phyloP scores from a whole-genome alignment of 2,329 filamentous ascomycete genomes.

The Myriosclerotinia curreyana region DNA sequence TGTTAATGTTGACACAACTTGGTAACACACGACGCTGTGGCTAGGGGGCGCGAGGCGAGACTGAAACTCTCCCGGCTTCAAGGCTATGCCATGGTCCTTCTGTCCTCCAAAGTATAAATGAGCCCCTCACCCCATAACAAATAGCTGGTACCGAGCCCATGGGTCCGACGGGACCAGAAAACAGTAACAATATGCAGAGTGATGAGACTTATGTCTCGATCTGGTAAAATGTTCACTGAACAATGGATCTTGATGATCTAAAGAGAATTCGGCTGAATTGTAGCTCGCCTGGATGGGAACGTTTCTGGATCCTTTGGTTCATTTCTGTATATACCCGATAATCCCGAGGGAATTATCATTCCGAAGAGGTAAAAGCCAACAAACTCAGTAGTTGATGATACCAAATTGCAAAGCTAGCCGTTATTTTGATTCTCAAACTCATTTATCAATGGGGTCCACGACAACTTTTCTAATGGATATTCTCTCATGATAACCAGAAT shows the following conservation, averaged over 20 bases:
- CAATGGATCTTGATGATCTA: conserved; percentile 9
- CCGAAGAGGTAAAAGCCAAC: not conserved
- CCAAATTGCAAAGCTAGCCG: not conserved
- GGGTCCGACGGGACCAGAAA: not conserved
- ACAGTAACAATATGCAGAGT: not conserved
- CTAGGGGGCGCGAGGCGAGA: conserved; percentile 16
- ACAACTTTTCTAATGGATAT: conserved; percentile 8
- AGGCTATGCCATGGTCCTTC: conserved; percentile 5
- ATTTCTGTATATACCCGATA: conserved; percentile 17
- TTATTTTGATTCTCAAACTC: conserved; percentile 2
- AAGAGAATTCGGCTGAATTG: conserved; percentile 15
- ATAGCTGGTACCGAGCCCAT: not conserved
- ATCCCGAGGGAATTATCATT: conserved; percentile 4
- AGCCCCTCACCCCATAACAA: not conserved
- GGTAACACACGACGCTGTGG: conserved; percentile 2
- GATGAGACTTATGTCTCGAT: conserved; percentile 14
- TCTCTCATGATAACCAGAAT: conserved; percentile 21
- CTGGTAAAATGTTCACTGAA: conserved; percentile 19
- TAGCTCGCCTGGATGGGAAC: not conserved
- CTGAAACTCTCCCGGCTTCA: conserved; percentile 14
- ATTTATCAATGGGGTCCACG: not conserved
- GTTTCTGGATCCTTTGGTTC: conserved; percentile 4
- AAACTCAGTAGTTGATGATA: not conserved
- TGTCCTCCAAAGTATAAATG: not conserved
- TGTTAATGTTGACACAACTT: conserved; percentile 7